Percentiles rank a stretch among this genome's conserved stretches.
phyloP scores from a whole-genome alignment of 2,329 filamentous ascomycete species.

The Calonectria naviculata region DNA sequence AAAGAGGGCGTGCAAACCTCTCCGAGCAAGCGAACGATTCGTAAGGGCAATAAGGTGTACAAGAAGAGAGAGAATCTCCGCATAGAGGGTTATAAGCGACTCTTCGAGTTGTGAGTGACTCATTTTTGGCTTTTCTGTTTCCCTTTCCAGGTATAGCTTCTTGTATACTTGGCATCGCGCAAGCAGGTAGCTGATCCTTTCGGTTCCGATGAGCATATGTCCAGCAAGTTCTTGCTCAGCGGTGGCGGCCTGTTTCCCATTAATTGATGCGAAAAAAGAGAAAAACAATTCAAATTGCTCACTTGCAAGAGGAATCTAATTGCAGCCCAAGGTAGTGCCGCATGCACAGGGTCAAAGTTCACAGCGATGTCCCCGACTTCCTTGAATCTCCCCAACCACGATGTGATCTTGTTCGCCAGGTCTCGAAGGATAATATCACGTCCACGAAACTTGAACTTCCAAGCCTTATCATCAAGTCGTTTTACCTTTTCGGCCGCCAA shows the following conservation, averaged over 20 bases:
- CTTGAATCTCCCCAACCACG: constrained; percentile 15
- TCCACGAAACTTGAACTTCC: background rate
- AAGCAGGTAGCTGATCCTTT: constrained; percentile 5
- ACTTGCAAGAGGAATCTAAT: background rate
- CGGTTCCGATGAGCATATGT: constrained; percentile 5
- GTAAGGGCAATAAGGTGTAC: background rate
- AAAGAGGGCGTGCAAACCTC: background rate
- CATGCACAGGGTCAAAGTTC: constrained; percentile 7
- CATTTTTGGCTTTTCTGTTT: background rate
- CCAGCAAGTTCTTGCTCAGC: constrained; percentile 12
- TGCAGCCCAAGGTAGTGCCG: constrained; percentile 6
- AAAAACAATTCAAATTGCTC: background rate
- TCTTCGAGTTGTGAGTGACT: background rate
- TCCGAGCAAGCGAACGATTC: background rate
- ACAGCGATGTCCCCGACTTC: constrained; percentile 11
- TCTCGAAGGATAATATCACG: background rate
- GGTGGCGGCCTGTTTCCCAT: background rate
- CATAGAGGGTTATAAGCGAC: background rate
- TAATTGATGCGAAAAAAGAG: background rate
- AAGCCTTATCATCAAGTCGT: background rate
- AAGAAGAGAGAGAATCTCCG: background rate
- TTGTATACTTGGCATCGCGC: background rate
- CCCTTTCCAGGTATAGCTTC: background rate
- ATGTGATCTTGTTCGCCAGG: background rate
- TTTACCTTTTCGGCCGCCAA: background rate